A percentile compares a stretch with the other conserved stretches of the same genome.
Conservation (phyloP, 192 early-diverging fungal species). For the Backusella mclennaniae region DNA sequence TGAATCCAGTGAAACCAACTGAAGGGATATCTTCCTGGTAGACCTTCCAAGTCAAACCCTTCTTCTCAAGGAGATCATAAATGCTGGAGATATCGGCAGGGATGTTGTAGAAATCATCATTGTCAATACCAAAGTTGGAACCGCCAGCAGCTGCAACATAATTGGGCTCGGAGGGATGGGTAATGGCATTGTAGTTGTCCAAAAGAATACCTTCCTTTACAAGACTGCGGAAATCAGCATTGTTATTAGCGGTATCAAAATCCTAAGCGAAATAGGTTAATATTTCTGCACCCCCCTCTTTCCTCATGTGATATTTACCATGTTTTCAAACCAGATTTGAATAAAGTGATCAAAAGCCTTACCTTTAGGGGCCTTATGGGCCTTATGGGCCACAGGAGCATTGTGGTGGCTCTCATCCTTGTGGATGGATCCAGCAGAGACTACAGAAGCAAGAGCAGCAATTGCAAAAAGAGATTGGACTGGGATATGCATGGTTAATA, state of each 20-base stretch:
- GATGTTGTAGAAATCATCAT: conserved; percentile 46
- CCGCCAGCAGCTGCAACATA: conserved; percentile 63
- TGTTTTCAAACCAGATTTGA: conserved; percentile 32
- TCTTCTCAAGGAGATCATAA: conserved; percentile 27
- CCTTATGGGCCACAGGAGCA: background rate
- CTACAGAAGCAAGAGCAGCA: conserved; percentile 9
- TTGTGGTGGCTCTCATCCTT: background rate
- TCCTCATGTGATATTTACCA: background rate
- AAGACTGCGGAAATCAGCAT: background rate
- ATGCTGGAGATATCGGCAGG: conserved; percentile 35
- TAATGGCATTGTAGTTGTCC: conserved; percentile 16
- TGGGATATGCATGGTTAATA: conserved; percentile 7
- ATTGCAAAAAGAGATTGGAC: conserved; percentile 16
- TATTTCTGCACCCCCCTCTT: too few species aligned
- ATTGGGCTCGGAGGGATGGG: conserved; percentile 73
- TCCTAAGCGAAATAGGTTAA: background rate
- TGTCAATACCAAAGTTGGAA: conserved; percentile 40
- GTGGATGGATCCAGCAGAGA: conserved; percentile 1
- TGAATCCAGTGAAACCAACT: conserved; percentile 25
- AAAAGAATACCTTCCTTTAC: conserved; percentile 1
- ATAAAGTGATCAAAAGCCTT: conserved; percentile 29
- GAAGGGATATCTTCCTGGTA: conserved; percentile 32
- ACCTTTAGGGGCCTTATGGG: conserved; percentile 10
- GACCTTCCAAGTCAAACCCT: conserved; percentile 31
- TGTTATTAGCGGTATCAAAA: background rate